Base-by-base conservation (phyloP, 306 rosid genomes). In the Pterocarpus santalinus region DNA sequence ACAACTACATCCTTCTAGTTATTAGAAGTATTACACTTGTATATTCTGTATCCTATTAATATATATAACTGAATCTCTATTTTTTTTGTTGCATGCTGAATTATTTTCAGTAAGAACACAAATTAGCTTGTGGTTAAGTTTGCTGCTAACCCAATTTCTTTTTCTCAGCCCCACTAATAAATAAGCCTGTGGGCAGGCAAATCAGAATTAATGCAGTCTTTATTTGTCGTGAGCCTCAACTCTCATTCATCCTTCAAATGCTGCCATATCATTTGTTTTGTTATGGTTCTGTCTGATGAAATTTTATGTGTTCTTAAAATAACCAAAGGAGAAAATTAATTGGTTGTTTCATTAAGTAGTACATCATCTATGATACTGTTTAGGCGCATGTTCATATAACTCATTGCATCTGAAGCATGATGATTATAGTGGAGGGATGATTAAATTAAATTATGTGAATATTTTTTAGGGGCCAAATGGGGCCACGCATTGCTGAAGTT, bases 381-480 rank as follows among this genome's bases (percentile, higher is more conserved):
- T 57, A 68, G 47, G 8, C 3, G 58, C 22, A 51, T 49, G 41
- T 62, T 69, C 43, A 39, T 36, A 28, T 11, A 32, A 52, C 46
- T 66, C 4, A 53, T 46, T 53, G 70, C 12, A 65, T 66, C 5
- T 56, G 34, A 65, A 53, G 32, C 16, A 17, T 69, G 34, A 56
- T 11, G n/a, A 13, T 41, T 80, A 28, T 13, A 56, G 66, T 53
- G 32, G 81, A 33, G 5, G 52, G 65, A 34, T 52, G 62, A 62
- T 28, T 53, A 58, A 34, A 46, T 56, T 75, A 75, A 53, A 39
- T 43, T 35, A 5, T 69, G 58, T 75, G 52, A 17, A 76, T 76
- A 72, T 72, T 64, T 67, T 77, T 85, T 81, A 87, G 90, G 78
- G 90, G 90, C 4, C 87, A 84, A 80, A 83, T 87, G 87, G 87